phyloP scores from a whole-genome alignment of 306 rosid genomes.

The Luffa acutangula region DNA sequence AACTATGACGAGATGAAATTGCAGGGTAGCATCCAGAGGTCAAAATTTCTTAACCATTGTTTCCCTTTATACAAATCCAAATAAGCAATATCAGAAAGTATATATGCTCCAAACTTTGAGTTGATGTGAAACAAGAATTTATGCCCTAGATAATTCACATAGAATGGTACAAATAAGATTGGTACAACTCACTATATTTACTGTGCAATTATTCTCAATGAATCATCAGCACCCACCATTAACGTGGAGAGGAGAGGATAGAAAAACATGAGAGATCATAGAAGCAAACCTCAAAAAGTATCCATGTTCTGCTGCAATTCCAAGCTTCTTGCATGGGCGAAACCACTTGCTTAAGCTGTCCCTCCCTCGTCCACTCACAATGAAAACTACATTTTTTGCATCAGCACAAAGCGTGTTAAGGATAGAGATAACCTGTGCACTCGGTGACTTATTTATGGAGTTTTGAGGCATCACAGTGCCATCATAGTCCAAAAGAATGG shows the following conservation, averaged over 20 bases:
- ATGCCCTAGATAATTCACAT: neutral
- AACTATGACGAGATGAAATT: neutral
- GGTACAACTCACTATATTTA: neutral
- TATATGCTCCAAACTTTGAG: slow-evolving; percentile 1
- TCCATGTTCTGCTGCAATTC: slow-evolving; percentile 83
- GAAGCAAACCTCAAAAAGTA: slow-evolving; percentile 49
- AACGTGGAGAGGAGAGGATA: neutral
- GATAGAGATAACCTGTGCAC: slow-evolving; percentile 46
- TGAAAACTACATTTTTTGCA: slow-evolving; percentile 59
- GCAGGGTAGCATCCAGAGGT: neutral
- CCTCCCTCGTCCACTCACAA: slow-evolving; percentile 74
- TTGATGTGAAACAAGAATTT: neutral
- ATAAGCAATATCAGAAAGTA: neutral
- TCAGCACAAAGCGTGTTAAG: slow-evolving; percentile 48
- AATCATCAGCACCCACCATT: neutral
- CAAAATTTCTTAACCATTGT: neutral
- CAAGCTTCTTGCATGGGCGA: slow-evolving; percentile 49
- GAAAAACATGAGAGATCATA: neutral
- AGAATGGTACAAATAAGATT: neutral
- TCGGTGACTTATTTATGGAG: slow-evolving; percentile 53
- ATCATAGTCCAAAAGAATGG: slow-evolving; percentile 74
- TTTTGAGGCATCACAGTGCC: slow-evolving; percentile 81
- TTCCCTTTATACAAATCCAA: neutral
- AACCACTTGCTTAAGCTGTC: slow-evolving; percentile 61
- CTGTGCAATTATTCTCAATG: neutral